phyloP scores from a whole-genome alignment of 805 yeast species.

The Candida pseudofarinosa region DNA sequence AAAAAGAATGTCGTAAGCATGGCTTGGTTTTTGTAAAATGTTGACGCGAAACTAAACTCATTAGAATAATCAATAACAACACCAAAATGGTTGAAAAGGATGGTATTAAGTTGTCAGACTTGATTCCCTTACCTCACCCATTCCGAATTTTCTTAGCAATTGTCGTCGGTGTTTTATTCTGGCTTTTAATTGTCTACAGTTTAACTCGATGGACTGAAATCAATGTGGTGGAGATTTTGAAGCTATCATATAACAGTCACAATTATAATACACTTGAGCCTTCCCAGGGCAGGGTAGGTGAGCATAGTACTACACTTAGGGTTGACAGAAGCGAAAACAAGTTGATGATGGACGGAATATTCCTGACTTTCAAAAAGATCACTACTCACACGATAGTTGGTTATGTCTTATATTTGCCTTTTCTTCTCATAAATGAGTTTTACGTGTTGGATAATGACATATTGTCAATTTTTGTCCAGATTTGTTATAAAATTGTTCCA shows the following conservation, averaged over 20 bases:
- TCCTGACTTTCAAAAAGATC: conserved; percentile 26
- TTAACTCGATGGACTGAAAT: conserved; percentile 34
- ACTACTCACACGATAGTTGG: conserved; percentile 20
- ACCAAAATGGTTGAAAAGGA: neutral
- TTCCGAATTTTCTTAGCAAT: conserved; percentile 46
- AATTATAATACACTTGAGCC: conserved; percentile 27
- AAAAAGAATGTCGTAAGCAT: neutral
- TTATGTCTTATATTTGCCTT: conserved; percentile 17
- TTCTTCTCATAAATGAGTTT: neutral
- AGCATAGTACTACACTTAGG: conserved; percentile 24
- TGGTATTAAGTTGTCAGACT: neutral
- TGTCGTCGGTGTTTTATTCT: conserved; percentile 48
- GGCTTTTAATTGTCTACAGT: conserved; percentile 45
- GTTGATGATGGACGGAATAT: conserved; percentile 30
- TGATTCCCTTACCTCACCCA: conserved; percentile 25
- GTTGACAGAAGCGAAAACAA: conserved; percentile 30
- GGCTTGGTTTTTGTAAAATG: too few species aligned
- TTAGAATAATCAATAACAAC: too few species aligned
- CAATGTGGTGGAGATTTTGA: conserved; percentile 44
- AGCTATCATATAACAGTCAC: conserved; percentile 36
- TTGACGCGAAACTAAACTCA: neutral
- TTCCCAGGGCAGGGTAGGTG: conserved; percentile 23
- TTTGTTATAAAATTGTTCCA: conserved; percentile 7
- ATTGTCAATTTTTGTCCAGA: neutral
- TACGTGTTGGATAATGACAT: conserved; percentile 17